phyloP scores from a whole-genome alignment of 2,329 filamentous ascomycete species.

The Pyricularia pennisetigena region DNA sequence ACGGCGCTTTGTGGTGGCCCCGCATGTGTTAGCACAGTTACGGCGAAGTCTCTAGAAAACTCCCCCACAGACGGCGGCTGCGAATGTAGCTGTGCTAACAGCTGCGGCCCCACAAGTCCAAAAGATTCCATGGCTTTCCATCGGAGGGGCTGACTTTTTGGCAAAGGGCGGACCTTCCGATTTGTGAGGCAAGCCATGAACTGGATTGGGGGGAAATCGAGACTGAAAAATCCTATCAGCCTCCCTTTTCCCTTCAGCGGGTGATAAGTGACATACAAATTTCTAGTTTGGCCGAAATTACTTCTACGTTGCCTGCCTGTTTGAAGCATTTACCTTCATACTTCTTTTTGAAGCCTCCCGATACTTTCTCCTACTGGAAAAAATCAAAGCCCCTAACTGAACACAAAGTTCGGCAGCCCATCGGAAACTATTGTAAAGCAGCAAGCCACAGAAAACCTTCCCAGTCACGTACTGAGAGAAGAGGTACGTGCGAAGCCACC shows the following conservation, averaged over 20 bases:
- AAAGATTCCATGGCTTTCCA: slow-evolving; percentile 6
- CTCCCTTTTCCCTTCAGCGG: slow-evolving; percentile 1
- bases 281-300: neutral
- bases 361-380: neutral
- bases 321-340: neutral
- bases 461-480: neutral
- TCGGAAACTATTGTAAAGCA: neutral
- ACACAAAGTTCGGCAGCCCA: neutral
- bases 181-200: neutral
- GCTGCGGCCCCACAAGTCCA: slow-evolving; percentile 3
- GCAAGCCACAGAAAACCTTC: neutral
- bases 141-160: slow-evolving; percentile 5
- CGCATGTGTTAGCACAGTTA: neutral
- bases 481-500: neutral
- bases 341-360: neutral
- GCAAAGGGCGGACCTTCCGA: slow-evolving; percentile 2
- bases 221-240: slow-evolving; percentile 5
- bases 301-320: neutral
- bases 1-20: neutral
- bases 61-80: neutral
- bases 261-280: neutral
- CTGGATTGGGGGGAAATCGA: neutral
- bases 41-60: neutral
- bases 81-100: neutral
- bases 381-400: neutral